Evolutionary conservation across 176 grass and related monocot genomes (phyloP), one percentile per base, ranked within the genome.

Genomic region (Musa troglodytarum): DNA sequence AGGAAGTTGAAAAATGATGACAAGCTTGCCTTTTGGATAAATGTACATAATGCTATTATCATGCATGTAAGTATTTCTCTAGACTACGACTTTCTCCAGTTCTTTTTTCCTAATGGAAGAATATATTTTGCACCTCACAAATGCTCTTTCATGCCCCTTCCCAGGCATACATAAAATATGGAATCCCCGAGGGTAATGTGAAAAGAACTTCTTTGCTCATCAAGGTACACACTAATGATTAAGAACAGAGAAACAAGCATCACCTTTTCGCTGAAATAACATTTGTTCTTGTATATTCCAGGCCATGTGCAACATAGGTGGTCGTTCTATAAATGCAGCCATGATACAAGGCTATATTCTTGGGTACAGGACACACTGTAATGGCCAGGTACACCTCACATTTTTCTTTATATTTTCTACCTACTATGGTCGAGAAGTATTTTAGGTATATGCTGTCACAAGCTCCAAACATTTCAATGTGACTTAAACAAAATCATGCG

Each of bases 11-110:
- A 84, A 66, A 79, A 89, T 54, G 86, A 94, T 69, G 96, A 95
- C 72, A 99, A 90, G 81, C 77, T 99, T 9, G 88, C 96, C 1
- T 89, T 99, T 72, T 99, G 91, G 91, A 85, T 99, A 50, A 99
- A 99, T 78, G 86, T 99, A 79, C 96, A 99, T 78, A 99, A 99
- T 68, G 86, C 88, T 55, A 77, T 95, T 71, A 71, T 94, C 69
- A 99, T 99, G 96, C 91, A 99, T 92, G 96, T 99, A 92, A 75
- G 69, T 51, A 6, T n/a, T 26, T 76, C n/a, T 13, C 77, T 16
- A 5, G 63, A 63, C n/a, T 17, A 43, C 17, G 10, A 54, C 29
- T 67, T 67, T 67, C 69, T 53, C 10, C 49, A 68, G 34, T 26
- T 52, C 50, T 69, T 49, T 62, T 7, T 22, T 49, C 50, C 59